These are phyloP conservation scores for Solanum chacoense DNA, from an alignment of 305 asterid species.

Conservation along the genomic window DNA sequence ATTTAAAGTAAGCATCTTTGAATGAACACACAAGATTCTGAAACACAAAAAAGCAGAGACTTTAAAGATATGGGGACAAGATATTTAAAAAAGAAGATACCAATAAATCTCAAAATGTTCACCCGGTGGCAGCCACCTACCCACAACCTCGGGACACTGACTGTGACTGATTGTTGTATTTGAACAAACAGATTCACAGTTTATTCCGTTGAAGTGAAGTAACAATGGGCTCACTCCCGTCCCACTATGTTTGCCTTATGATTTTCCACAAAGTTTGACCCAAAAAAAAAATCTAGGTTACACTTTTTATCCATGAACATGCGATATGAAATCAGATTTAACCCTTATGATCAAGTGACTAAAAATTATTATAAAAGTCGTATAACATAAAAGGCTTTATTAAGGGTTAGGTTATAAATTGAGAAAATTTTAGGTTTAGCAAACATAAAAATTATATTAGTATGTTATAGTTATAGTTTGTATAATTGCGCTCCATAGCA, in stretches of 20 bases:
- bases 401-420: background rate
- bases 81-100: background rate
- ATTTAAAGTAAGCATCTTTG: constrained; percentile 54
- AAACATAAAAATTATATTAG: no score
- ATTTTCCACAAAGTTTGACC: background rate
- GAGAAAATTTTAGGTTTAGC: no score
- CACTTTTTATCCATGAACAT: background rate
- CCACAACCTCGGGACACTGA: background rate
- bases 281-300: background rate
- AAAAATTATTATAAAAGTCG: no score
- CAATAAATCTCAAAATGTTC: background rate
- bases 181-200: background rate
- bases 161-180: background rate
- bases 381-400: background rate
- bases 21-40: background rate
- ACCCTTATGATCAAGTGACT: rapidly evolving
- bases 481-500: no score
- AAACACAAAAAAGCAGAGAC: background rate
- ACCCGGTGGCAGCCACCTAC: background rate
- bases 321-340: no score
- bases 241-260: background rate
- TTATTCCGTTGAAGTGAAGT: background rate
- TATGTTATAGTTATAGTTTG: no score
- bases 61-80: background rate
- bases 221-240: background rate